Evolutionary conservation across 1,284 basidiomycete genomes (phyloP).

Genomic region (Inonotus hispidus): DNA sequence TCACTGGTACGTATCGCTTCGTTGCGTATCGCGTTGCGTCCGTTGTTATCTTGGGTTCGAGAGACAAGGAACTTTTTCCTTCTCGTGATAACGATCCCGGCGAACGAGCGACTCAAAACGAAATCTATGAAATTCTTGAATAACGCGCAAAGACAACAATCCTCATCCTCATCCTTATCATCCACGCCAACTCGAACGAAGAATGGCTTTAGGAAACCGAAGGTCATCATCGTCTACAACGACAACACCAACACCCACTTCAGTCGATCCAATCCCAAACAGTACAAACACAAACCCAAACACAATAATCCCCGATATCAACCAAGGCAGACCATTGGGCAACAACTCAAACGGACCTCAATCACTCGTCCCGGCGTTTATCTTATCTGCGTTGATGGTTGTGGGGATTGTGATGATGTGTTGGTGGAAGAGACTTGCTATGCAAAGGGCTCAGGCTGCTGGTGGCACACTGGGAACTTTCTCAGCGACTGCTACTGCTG

Average conservation of each 20-base stretch:
- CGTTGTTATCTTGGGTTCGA: background rate
- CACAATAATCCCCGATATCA: too few relatives aligned
- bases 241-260: background rate
- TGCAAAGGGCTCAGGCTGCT: background rate
- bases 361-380: conserved; percentile 19
- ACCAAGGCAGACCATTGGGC: background rate
- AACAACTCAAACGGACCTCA: conserved; percentile 4
- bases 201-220: conserved; percentile 4
- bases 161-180: too few relatives aligned
- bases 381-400: conserved; percentile 18
- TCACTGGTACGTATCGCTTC: too few relatives aligned
- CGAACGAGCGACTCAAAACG: too few relatives aligned
- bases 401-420: conserved; percentile 16
- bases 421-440: conserved; percentile 9
- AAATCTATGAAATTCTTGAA: background rate
- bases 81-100: too few relatives aligned
- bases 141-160: too few relatives aligned
- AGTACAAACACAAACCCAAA: too few relatives aligned
- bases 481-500: too few relatives aligned
- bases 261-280: background rate
- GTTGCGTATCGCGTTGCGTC: background rate
- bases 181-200: background rate
- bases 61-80: too few relatives aligned
- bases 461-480: background rate
- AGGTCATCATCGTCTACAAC: background rate